Evolutionary conservation across 371 early-diverging fungal genomes (phyloP), one percentile per base, ranked within the genome.

Genomic region (Lichtheimia ornata): DNA sequence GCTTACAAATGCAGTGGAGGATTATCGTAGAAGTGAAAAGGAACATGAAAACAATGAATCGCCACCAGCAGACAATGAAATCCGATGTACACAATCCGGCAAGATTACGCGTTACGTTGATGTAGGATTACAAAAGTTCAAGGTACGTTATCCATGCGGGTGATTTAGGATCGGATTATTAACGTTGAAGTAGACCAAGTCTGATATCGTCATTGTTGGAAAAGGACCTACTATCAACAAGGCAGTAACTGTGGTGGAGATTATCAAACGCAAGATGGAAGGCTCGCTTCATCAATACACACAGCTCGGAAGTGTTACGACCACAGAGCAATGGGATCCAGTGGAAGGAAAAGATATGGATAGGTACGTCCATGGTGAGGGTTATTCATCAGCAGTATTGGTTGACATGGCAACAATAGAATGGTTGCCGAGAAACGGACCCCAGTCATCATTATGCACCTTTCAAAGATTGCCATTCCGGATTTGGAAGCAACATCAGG

Each of bases 171-270:
- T 47, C 3, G 0, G 17, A n/a, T 58, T 51, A 18, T 51, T 59
- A 3, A 27, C 5, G 13, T 30, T 25, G 24, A 71, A 20, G 50
- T 22, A 76, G 20, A 62, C 63, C 25, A 56, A 67, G 30, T 35
- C 57, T 1, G 58, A 56, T 22, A 70, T 77, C 44, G 62, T 78
- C 3, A 9, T 81, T 5, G 67, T 72, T 2, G 79, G 82, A 0
- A 74, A 84, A 56, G 88, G 88, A 1, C 70, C 69, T 30, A 65
- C 73, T 24, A 75, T 89, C 51, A 83, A 84, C 59, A 87, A 87
- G 42, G 81, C 88, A 20, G 86, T 89, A 0, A 82, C 88, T 0
- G 84, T 89, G 3, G 84, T 81, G 11, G 89, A 89, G 58, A 86
- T 89, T 53, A 73, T 84, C 18, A 89, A 88, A 52, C 74, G 89